Conservation (phyloP, 805 yeast species). For the Barnettozyma pratensis region DNA sequence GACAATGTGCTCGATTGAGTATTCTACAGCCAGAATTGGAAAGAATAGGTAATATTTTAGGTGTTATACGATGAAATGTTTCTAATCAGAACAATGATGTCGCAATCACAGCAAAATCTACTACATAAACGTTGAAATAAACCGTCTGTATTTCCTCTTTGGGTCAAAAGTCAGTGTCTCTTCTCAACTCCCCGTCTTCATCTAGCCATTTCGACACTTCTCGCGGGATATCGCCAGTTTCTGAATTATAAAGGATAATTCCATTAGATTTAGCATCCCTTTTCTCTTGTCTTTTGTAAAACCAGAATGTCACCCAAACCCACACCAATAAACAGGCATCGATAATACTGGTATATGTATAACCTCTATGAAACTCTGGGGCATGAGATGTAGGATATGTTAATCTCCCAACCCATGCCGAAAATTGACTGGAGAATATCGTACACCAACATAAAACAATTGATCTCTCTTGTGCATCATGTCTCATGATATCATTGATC, state of each 20-base stretch:
- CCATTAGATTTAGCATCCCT: slow-evolving; percentile 32
- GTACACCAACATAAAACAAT: slow-evolving; percentile 37
- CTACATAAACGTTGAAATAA: no score
- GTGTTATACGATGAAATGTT: no score
- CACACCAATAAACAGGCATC: slow-evolving; percentile 20
- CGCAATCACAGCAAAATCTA: no score
- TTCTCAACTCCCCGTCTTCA: neutral
- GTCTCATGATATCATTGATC: slow-evolving; percentile 53
- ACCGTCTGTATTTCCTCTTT: neutral
- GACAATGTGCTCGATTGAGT: no score
- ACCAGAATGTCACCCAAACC: slow-evolving; percentile 27
- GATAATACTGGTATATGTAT: slow-evolving; percentile 26
- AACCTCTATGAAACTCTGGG: slow-evolving; percentile 53
- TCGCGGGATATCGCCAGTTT: slow-evolving; percentile 1
- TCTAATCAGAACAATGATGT: no score
- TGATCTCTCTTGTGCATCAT: slow-evolving; percentile 48
- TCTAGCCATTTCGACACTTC: slow-evolving; percentile 6
- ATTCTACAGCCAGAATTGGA: no score
- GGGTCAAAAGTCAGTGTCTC: neutral
- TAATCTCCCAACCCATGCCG: slow-evolving; percentile 41
- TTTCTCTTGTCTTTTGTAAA: slow-evolving; percentile 36
- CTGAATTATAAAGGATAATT: slow-evolving; percentile 16
- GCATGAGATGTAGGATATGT: slow-evolving; percentile 39
- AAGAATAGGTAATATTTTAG: no score
- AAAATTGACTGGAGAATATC: slow-evolving; percentile 47